Conservation (phyloP, 73 alveolate species). For the Paramecium biaurelia region DNA sequence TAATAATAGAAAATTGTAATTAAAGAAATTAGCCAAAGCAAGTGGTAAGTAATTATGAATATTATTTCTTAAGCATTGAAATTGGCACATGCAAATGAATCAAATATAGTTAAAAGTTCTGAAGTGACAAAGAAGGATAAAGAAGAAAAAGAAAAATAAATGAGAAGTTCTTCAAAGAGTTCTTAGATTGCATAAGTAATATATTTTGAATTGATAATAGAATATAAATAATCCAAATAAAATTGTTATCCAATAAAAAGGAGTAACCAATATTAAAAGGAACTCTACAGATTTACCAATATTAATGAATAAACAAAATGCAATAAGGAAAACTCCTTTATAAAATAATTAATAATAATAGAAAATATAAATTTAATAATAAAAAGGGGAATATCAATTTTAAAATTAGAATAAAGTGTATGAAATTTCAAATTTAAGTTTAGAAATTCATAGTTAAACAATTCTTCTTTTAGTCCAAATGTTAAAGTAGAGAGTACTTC, state of each 20-base stretch:
- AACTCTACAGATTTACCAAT: not conserved
- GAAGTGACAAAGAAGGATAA: not conserved
- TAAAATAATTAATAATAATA: not conserved
- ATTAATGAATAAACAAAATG: not conserved
- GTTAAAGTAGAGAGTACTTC: not conserved
- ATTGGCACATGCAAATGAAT: conserved; percentile 75
- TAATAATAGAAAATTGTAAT: conserved; percentile 91
- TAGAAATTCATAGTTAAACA: not conserved
- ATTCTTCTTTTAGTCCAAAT: not conserved
- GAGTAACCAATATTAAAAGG: not conserved
- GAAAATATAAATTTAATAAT: not conserved
- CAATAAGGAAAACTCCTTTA: not conserved
- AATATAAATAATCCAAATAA: not conserved
- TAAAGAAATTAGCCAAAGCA: conserved; percentile 95
- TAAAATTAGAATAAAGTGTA: not conserved
- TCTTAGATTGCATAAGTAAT: not conserved
- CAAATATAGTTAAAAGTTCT: not conserved
- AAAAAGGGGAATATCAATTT: not conserved
- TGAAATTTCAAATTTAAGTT: not conserved
- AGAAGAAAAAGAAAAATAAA: not conserved
- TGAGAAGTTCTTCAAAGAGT: conserved; percentile 34
- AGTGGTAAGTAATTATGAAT: not conserved
- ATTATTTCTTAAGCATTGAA: conserved; percentile 82
- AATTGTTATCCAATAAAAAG: not conserved
- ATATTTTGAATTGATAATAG: not conserved